Base-by-base conservation (phyloP, 805 yeast genomes). In the Candida hungchunana region DNA sequence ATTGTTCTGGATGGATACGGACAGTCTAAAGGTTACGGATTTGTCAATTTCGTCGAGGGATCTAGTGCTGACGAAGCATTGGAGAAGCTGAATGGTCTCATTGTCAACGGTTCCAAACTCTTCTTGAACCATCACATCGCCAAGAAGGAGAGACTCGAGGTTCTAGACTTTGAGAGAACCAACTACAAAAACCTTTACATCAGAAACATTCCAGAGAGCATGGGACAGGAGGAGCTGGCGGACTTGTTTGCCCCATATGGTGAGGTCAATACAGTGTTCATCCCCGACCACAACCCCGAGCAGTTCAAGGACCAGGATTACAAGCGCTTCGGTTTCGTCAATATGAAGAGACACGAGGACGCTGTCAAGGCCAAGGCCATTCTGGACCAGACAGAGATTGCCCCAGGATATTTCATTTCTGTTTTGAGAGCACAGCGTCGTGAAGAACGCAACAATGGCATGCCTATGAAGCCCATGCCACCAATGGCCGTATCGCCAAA, bases 71-170 rank as follows among this genome's bases (percentile, higher is more conserved):
- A 74, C 33, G 60, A 58, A 18, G 88, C 89, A 7, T 77, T 82
- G 26, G 60, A 66, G n/a, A 57, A 65, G 39, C 66, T 79, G 18
- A 71, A 75, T 50, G 74, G 74, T 22, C 56, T 59, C 29, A 45
- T 57, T 6, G 55, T 71, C 26, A 62, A 64, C 39, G 51, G 54
- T 1, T 41, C 59, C 40, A 44, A 47, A 26, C 29, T 59, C 7
- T 76, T 69, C 46, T 63, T 80, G 32, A 77, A 79, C 48, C 77
- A 67, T 50, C 85, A 81, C 52, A 66, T 79, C 33, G 75, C 81
- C 20, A 76, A 75, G 47, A 67, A 67, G 40, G 84, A 79, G 50
- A 58, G 86, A 38, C 48, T 69, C 13, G 62, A 64, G 39, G 66
- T 70, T 32, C 44, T 71, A 32, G 71, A 67, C 43, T 56, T 62